Conservation (phyloP, 2,329 filamentous ascomycete species). For the Ophiostoma pallidulum region DNA sequence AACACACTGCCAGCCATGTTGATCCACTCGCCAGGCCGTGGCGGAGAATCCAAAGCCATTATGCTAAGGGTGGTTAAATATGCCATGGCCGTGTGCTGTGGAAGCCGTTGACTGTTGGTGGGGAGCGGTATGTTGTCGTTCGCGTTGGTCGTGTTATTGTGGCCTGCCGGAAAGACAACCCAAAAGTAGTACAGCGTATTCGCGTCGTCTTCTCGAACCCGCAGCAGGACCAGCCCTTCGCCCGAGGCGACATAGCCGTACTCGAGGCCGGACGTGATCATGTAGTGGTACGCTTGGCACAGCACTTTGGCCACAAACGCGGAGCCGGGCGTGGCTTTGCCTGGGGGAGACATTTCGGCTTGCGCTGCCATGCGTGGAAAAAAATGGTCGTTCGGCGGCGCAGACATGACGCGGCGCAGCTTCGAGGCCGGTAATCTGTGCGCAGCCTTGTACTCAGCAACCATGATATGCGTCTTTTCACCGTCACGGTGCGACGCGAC, state of each 20-base stretch:
- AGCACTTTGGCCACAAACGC: slow-evolving; percentile 4
- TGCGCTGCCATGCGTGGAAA: neutral
- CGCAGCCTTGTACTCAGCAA: slow-evolving; percentile 10
- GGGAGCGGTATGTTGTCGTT: no score
- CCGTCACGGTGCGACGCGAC: neutral
- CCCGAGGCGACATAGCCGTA: slow-evolving; percentile 10
- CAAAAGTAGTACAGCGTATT: slow-evolving; percentile 8
- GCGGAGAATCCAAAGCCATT: neutral
- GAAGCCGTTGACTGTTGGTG: no score
- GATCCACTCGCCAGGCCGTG: neutral
- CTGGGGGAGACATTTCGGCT: no score
- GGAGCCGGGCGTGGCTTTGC: neutral
- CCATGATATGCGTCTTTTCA: neutral
- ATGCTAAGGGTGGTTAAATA: slow-evolving; percentile 5
- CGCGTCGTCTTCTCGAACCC: slow-evolving; percentile 2
- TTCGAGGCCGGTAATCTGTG: neutral
- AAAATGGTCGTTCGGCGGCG: slow-evolving; percentile 1
- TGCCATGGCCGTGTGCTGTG: neutral
- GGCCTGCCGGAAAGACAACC: neutral
- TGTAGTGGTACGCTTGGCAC: slow-evolving; percentile 11
- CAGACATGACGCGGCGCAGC: neutral
- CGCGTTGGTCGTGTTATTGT: no score
- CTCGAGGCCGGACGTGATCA: slow-evolving; percentile 8
- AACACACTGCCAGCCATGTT: neutral
- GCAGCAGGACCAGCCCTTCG: slow-evolving; percentile 7